Percentiles rank a stretch among this genome's conserved stretches.
Conservation (phyloP, 2,329 filamentous ascomycete genomes). For the Talaromyces sp. region DNA sequence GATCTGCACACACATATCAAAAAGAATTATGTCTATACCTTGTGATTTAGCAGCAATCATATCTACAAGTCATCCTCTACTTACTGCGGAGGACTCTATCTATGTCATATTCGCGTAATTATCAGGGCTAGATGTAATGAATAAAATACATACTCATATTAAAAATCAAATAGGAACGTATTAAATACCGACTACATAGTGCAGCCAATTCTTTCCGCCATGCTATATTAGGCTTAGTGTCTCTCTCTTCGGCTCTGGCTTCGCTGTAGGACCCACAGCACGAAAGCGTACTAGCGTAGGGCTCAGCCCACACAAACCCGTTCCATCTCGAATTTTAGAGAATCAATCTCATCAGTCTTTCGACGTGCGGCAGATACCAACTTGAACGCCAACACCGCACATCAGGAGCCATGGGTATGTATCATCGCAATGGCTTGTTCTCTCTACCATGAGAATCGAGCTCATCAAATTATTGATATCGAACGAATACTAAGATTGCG, state of each 20-base stretch:
- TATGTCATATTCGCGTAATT: background rate
- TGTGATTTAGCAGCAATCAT: background rate
- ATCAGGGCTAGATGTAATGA: background rate
- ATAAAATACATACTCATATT: background rate
- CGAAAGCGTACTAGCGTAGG: conserved; percentile 41
- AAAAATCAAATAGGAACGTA: background rate
- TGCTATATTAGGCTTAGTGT: background rate
- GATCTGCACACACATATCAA: background rate
- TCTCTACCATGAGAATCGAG: background rate
- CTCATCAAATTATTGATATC: background rate
- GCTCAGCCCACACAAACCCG: conserved; percentile 46
- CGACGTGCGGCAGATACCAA: conserved; percentile 43
- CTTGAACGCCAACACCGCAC: conserved; percentile 37
- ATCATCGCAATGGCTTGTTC: background rate
- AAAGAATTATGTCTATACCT: background rate
- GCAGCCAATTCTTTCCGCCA: background rate
- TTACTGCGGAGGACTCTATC: background rate
- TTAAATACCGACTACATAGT: background rate
- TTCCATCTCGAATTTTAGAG: conserved; percentile 40
- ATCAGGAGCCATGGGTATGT: conserved; percentile 47
- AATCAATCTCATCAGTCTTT: conserved; percentile 39
- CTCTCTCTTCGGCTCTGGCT: conserved; percentile 10
- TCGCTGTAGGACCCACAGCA: conserved; percentile 12
- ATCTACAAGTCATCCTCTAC: background rate
- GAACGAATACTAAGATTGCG: conserved; percentile 4